Conservation (phyloP, 768 basidiomycete species). For the Cystoderma amianthinum region DNA sequence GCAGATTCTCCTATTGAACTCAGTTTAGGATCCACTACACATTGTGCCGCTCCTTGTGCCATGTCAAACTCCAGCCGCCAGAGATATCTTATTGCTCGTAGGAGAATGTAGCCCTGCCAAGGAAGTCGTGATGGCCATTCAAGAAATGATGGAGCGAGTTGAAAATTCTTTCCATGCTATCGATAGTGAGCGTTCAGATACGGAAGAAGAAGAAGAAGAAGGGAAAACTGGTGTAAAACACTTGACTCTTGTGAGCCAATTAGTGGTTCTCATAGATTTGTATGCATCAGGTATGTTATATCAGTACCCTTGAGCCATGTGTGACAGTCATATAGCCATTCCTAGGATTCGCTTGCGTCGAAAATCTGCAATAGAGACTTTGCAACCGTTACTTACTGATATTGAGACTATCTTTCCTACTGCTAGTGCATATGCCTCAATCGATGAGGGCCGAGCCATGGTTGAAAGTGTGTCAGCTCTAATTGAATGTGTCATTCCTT, state of each 20-base stretch:
- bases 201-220: slow-evolving; percentile 11
- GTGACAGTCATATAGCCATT: slow-evolving; percentile 29
- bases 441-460: slow-evolving; percentile 23
- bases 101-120: slow-evolving; percentile 34
- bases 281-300: slow-evolving; percentile 31
- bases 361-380: slow-evolving; percentile 32
- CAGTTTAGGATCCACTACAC: slow-evolving; percentile 39
- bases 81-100: slow-evolving; percentile 30
- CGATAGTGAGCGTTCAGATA: slow-evolving; percentile 18
- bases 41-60: slow-evolving; percentile 31
- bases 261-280: slow-evolving; percentile 28
- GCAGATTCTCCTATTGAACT: slow-evolving; percentile 10
- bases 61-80: slow-evolving; percentile 27
- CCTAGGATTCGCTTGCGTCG: slow-evolving; percentile 36
- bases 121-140: slow-evolving; percentile 38
- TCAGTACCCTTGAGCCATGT: no score
- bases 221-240: slow-evolving; percentile 7
- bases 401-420: slow-evolving; percentile 22
- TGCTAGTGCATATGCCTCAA: slow-evolving; percentile 14
- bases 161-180: slow-evolving; percentile 12
- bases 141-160: slow-evolving; percentile 37
- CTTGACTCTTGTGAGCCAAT: slow-evolving; percentile 19
- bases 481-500: slow-evolving; percentile 14
- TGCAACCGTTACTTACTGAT: slow-evolving; percentile 32
- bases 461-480: slow-evolving; percentile 21